Conservation (phyloP, 306 rosid species). For the Prunus padus region DNA sequence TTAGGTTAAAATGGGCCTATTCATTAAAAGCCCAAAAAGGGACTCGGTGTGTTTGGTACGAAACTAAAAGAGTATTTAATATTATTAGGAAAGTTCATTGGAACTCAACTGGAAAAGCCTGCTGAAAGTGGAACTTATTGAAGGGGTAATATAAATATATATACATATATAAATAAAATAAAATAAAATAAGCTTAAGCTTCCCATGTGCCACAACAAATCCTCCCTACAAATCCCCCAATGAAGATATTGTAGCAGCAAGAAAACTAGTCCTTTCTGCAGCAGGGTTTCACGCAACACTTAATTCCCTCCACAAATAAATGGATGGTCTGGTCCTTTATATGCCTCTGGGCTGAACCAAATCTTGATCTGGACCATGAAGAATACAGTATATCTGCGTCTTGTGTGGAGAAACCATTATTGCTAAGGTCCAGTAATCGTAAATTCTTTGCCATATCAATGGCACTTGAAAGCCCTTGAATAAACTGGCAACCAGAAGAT, state of each 20-base stretch:
- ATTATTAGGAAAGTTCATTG: no score
- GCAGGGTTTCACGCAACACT: slow-evolving; percentile 83
- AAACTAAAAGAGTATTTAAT: no score
- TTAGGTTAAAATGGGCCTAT: no score
- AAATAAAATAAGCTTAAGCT: no score
- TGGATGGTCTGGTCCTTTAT: slow-evolving; percentile 51
- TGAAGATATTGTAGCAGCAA: neutral
- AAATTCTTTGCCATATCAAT: slow-evolving; percentile 55
- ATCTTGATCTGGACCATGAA: slow-evolving; percentile 65
- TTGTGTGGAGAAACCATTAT: slow-evolving; percentile 54
- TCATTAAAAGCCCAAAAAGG: no score
- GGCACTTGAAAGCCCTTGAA: slow-evolving; percentile 54
- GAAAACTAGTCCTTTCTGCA: slow-evolving; percentile 57
- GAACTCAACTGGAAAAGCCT: no score
- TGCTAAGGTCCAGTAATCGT: slow-evolving; percentile 73
- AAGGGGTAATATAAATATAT: no score
- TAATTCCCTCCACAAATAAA: slow-evolving; percentile 52
- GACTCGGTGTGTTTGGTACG: no score
- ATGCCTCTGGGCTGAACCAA: slow-evolving; percentile 54
- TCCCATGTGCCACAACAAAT: no score
- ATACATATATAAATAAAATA: no score
- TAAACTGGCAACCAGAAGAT: slow-evolving; percentile 38
- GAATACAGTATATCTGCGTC: slow-evolving; percentile 49
- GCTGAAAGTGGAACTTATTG: no score
- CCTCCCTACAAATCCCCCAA: neutral